phyloP scores from a whole-genome alignment of 352 stramenopile genomes.

The Thalassiosira hispida region DNA sequence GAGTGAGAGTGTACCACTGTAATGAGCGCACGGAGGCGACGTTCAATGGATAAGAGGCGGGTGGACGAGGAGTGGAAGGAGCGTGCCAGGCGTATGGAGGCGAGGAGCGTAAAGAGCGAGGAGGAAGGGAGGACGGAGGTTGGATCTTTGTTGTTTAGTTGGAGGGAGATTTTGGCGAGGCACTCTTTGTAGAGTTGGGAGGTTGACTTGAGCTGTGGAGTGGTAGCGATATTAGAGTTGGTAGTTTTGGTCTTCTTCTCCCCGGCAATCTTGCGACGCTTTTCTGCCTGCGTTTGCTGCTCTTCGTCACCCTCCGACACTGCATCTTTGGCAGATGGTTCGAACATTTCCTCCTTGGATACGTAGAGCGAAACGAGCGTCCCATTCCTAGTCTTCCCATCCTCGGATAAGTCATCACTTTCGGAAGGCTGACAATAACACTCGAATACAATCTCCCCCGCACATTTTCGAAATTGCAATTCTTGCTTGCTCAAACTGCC shows the following conservation, averaged over 20 bases:
- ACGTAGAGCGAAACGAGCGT: constrained; percentile 23
- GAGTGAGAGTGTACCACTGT: constrained; percentile 69
- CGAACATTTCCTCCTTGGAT: constrained; percentile 39
- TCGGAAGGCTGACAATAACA: constrained; percentile 13
- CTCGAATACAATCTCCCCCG: constrained; percentile 47
- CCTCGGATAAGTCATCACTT: not conserved
- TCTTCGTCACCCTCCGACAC: not conserved
- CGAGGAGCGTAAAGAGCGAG: constrained; percentile 69
- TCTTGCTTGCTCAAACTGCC: not conserved
- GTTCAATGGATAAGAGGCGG: constrained; percentile 59
- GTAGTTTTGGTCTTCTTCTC: not conserved
- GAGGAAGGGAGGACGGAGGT: constrained; percentile 41
- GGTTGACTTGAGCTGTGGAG: constrained; percentile 44
- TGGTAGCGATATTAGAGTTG: not conserved
- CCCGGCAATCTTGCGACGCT: constrained; percentile 9
- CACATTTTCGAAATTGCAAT: constrained; percentile 16
- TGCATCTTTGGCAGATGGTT: not conserved
- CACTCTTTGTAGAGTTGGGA: constrained; percentile 42
- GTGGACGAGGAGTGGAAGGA: constrained; percentile 65
- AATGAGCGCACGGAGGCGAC: constrained; percentile 68
- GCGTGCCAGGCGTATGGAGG: constrained; percentile 69
- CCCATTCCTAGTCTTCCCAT: too few relatives aligned
- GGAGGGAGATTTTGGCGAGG: constrained; percentile 24
- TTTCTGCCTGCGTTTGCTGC: constrained; percentile 1
- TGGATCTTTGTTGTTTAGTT: constrained; percentile 16